Base-by-base conservation (phyloP, 306 rosid species). In the Canavalia ensiformis region DNA sequence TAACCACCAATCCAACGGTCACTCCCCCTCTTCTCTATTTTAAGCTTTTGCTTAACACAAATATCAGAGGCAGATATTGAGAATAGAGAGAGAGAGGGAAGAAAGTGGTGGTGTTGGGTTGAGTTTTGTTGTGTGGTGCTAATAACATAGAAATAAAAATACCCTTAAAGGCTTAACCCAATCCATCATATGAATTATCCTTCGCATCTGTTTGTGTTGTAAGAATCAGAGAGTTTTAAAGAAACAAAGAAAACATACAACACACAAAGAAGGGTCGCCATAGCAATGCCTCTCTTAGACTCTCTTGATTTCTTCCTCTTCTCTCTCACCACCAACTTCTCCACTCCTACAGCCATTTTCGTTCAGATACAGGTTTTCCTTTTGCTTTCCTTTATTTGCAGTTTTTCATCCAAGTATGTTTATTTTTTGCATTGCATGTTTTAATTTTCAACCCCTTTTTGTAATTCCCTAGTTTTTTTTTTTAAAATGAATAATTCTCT, bases 361-460 rank as follows among this genome's bases (percentile, higher is more conserved):
- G 0, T 89, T 81, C 99, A 91, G 94, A 85, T 87, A 75, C 99
- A 95, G 99, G 99, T 95, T 82, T 51, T 31, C 31, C 45, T 10
- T 83, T 68, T 5, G 8, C 28, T 25, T 62, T 5, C 5, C 28
- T 25, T 29, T 44, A 9, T 12, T 42, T 29, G 25, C 3, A 30
- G 1, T 64, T 37, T 18, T 25, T 28, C 42, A 63, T 30, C 8
- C 18, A 42, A 50, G 33, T 8, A 31, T 54, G n/a, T 2, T 1
- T 13, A 35, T 9, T 59, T 58, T 37, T 0, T 74, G 29, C 4
- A 30, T 34, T 34, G 0, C 25, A 12, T 39, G 30, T 5, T 64
- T 64, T 0, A 4, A 37, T 37, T 37, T 37, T 37, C 41, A 37
- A 37, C 41, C 41, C 41, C 41, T 37, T 37, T 37, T 37, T 4